A percentile compares a stretch with the other conserved stretches of the same genome.
Conservation (phyloP, 2,329 filamentous ascomycete species). For the Cercospora sp. region DNA sequence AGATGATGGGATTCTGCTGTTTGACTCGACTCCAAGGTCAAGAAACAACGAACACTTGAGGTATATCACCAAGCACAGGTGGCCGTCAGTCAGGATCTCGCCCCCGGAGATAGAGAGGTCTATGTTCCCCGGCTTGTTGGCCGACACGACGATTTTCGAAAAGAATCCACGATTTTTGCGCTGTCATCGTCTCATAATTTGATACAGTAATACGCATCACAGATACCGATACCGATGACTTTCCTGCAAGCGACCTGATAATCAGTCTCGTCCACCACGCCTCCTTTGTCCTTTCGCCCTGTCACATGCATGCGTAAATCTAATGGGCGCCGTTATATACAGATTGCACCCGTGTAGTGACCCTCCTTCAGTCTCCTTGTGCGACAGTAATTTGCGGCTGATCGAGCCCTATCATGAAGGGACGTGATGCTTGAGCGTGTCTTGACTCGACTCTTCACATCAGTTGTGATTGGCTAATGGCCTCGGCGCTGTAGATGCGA, state of each 20-base stretch:
- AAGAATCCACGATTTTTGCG: not conserved
- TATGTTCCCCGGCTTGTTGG: not conserved
- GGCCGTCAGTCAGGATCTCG: too few species aligned
- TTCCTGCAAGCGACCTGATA: not conserved
- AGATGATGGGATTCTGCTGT: not conserved
- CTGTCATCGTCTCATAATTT: not conserved
- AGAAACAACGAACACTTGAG: not conserved
- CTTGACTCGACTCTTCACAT: not conserved
- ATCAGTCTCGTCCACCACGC: not conserved
- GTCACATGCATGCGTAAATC: conserved; percentile 7
- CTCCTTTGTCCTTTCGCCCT: not conserved
- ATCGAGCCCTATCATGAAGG: not conserved
- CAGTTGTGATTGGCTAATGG: not conserved
- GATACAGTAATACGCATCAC: not conserved
- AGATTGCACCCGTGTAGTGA: conserved; percentile 6
- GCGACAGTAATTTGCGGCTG: not conserved
- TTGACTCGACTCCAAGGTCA: not conserved
- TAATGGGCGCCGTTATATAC: conserved; percentile 7
- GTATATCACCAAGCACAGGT: not conserved
- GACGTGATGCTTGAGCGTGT: not conserved
- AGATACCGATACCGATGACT: not conserved
- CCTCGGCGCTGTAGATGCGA: not conserved
- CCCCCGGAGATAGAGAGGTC: not conserved
- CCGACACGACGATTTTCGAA: not conserved
- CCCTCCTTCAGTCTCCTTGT: not conserved